phyloP scores from a whole-genome alignment of 345 rosid species.

The Arabidopsis thaliana region DNA sequence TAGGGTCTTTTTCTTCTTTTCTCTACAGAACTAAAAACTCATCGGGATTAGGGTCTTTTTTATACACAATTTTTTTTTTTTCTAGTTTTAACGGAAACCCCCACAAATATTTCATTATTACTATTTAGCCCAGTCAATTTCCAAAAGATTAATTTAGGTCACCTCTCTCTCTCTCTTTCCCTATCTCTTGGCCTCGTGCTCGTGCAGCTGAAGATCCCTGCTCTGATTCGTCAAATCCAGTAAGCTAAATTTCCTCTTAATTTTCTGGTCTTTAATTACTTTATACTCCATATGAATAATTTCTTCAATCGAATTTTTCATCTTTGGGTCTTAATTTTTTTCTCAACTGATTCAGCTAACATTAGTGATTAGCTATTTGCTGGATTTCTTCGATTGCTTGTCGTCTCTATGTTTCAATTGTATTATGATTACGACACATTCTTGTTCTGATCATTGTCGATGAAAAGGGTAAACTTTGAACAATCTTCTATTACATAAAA shows the following conservation, averaged over 20 bases:
- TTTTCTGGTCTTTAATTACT: background rate
- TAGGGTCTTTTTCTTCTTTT: background rate
- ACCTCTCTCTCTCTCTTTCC: conserved; percentile 17
- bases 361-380: background rate
- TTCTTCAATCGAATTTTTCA: background rate
- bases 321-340: conserved; percentile 12
- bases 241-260: conserved; percentile 25
- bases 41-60: background rate
- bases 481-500: background rate
- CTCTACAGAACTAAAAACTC: no score
- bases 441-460: background rate
- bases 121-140: conserved; percentile 16
- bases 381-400: background rate
- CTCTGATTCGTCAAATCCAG: conserved; percentile 40
- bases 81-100: background rate
- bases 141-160: conserved; percentile 15
- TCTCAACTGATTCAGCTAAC: background rate
- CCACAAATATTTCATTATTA: conserved; percentile 14
- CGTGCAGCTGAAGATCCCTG: conserved; percentile 28
- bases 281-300: background rate
- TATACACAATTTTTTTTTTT: no score
- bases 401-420: background rate
- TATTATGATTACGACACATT: background rate
- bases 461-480: background rate
- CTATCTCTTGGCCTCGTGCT: background rate